Evolutionary conservation across 495 filamentous ascomycete species (phyloP).

Genomic region (Parachaetomium inaequale): DNA sequence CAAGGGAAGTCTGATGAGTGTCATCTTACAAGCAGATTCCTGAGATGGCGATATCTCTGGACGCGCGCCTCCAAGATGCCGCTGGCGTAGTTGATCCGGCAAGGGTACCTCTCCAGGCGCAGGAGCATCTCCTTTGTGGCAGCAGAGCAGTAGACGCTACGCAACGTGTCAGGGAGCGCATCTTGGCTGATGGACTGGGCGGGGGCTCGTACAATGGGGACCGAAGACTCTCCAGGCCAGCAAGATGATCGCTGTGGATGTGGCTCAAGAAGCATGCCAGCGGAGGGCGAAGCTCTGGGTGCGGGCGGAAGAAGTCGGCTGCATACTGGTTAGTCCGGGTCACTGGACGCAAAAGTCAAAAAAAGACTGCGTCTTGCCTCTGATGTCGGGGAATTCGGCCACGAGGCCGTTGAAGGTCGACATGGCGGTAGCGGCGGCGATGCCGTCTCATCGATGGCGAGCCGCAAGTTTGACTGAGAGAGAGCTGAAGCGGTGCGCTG

Average conservation of each 20-base stretch:
- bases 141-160: slow-evolving; percentile 77
- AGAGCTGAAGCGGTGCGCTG: too few species aligned
- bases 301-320: slow-evolving; percentile 82
- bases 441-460: background rate
- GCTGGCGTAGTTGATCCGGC: slow-evolving; percentile 72
- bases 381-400: slow-evolving; percentile 65
- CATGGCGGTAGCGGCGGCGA: slow-evolving; percentile 20
- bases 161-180: background rate
- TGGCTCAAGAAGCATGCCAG: slow-evolving; percentile 89
- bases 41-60: slow-evolving; percentile 70
- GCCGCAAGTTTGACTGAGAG: background rate
- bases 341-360: background rate
- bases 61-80: slow-evolving; percentile 71
- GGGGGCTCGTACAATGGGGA: slow-evolving; percentile 57
- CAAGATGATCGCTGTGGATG: slow-evolving; percentile 88
- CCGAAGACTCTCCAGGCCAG: slow-evolving; percentile 71
- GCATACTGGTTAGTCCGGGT: slow-evolving; percentile 4
- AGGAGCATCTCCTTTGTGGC: slow-evolving; percentile 77
- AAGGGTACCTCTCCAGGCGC: slow-evolving; percentile 68
- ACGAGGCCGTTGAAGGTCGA: slow-evolving; percentile 42
- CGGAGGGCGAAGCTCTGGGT: slow-evolving; percentile 54
- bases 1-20: background rate
- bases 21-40: slow-evolving; percentile 55
- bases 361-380: slow-evolving; percentile 36
- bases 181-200: background rate